Evolutionary conservation across 306 rosid species (phyloP).

Genomic region (Echinosophora koreensis): DNA sequence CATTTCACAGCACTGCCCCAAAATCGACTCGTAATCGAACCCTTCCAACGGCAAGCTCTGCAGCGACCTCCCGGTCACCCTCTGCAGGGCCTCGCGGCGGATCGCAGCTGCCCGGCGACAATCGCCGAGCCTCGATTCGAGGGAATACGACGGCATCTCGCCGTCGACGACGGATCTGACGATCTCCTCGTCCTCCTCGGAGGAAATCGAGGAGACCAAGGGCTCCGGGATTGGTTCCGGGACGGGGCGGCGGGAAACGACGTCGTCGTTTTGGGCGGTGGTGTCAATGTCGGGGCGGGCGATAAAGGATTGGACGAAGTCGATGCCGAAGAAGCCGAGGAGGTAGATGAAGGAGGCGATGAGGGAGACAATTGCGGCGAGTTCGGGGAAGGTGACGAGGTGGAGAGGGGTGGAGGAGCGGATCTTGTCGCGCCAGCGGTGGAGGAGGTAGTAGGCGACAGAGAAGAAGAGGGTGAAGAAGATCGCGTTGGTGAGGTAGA

Average conservation of each 20-base stretch:
- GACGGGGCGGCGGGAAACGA: neutral
- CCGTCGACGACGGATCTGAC: conserved; percentile 65
- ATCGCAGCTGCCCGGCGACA: conserved; percentile 77
- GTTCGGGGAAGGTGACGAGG: conserved; percentile 66
- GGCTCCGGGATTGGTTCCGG: neutral
- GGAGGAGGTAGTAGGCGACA: conserved; percentile 73
- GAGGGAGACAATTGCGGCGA: conserved; percentile 69
- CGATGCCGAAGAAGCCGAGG: conserved; percentile 79
- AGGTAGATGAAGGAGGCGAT: conserved; percentile 81
- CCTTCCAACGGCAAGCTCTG: conserved; percentile 83
- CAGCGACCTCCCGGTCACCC: conserved; percentile 66
- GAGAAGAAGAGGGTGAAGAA: conserved; percentile 81
- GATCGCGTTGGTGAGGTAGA: conserved; percentile 67
- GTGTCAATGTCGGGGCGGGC: conserved; percentile 45
- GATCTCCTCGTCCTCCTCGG: conserved; percentile 59
- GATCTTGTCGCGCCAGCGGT: conserved; percentile 83
- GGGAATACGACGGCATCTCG: conserved; percentile 68
- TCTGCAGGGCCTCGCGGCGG: conserved; percentile 83
- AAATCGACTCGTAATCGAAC: conserved; percentile 75
- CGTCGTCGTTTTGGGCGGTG: neutral
- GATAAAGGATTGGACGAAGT: conserved; percentile 74
- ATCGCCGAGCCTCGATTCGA: conserved; percentile 74
- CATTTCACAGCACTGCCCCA: conserved; percentile 98
- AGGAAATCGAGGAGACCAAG: conserved; percentile 37
- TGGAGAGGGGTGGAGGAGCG: conserved; percentile 74